These are phyloP conservation scores for Solanum hybrid DNA, from an alignment of 305 asterid genomes.

Conservation along the genomic window DNA sequence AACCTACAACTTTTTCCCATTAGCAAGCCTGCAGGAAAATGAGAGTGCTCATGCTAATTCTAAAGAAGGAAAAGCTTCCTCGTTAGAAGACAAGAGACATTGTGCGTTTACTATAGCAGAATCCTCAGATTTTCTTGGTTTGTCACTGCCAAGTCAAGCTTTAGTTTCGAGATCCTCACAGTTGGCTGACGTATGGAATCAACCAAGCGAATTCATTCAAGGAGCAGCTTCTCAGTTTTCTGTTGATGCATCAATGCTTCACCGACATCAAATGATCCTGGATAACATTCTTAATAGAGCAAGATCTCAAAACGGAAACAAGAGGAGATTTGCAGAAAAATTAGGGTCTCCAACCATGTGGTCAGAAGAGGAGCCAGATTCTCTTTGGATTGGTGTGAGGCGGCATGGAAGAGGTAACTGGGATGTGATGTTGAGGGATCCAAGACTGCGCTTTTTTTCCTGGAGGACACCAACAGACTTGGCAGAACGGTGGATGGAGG, in stretches of 20 bases:
- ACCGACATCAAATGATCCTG: constrained; percentile 43
- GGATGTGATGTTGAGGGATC: constrained; percentile 52
- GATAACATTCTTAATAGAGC: constrained; percentile 40
- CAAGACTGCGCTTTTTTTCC: constrained; percentile 33
- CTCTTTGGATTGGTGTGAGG: constrained; percentile 74
- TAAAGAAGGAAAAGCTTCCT: constrained; percentile 9
- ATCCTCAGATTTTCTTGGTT: constrained; percentile 20
- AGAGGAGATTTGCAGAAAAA: constrained; percentile 24
- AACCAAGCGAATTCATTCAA: constrained; percentile 27
- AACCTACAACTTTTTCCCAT: constrained; percentile 15
- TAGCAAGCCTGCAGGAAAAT: constrained; percentile 18
- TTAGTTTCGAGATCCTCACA: constrained; percentile 14
- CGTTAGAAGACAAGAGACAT: constrained; percentile 4
- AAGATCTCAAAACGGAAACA: constrained; percentile 30
- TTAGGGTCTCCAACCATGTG: constrained; percentile 34
- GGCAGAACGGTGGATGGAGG: constrained; percentile 54
- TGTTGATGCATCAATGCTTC: constrained; percentile 26
- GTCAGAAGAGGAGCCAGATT: constrained; percentile 65
- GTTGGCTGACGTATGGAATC: constrained; percentile 24
- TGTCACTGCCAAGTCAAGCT: constrained; percentile 20
- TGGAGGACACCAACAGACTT: constrained; percentile 46
- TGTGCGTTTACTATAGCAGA: constrained; percentile 15
- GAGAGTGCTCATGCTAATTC: constrained; percentile 4
- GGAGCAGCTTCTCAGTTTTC: constrained; percentile 17
- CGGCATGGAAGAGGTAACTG: constrained; percentile 70